Base-by-base conservation (phyloP, 2,329 filamentous ascomycete species). In the Clarireedia monteithiana region DNA sequence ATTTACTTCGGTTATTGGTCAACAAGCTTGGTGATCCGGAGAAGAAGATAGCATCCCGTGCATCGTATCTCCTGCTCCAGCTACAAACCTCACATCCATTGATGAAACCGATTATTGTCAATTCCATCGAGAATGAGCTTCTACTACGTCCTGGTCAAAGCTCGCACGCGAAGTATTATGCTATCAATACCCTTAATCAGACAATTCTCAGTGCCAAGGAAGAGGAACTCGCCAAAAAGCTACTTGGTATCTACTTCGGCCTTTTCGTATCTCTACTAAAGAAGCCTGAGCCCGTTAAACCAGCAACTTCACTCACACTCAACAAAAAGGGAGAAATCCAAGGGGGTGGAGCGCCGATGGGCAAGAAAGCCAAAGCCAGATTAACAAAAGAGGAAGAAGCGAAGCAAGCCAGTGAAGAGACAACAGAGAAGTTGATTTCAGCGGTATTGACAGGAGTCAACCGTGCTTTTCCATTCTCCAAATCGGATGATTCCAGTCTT, bases 21-120 rank as follows among this genome's bases (percentile, higher is more conserved):
- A 97, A 97, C 76, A 99, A 99, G 72, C 82, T 99, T 26, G 92
- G 95, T 65, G 94, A 99, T 69, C 89, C 88, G 46, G 90, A 95
- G 62, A 91, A 91, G 69, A 99, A 97, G 72, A 95, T 99, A 65
- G 86, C 94, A 1, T 99, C 94, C 4, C 84, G 91, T 58, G 87
- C 92, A 2, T 97, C 94, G 0, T 95, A 96, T 71, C 80, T 97
- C 46, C 77, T 99, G n/a, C 78, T 99, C 52, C 94, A 99, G 69
- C 77, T 99, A 6, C 83, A 96, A 67, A 88, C 85, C 58, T 84
- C 86, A 0, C 94, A 99, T 69, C 94, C 94, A 0, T 80, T 89
- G 54, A 99, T 99, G 94, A 97, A 96, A 71, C 78, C 82, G 15
- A 85, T 95, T 52, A 87, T 99, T 62, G 84, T 96, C 62, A 85